A percentile compares a stretch with the other conserved stretches of the same genome.
These are phyloP conservation scores for Cyclotella choctawhatcheeana DNA, from an alignment of 108 stramenopile species.

Conservation along the genomic window DNA sequence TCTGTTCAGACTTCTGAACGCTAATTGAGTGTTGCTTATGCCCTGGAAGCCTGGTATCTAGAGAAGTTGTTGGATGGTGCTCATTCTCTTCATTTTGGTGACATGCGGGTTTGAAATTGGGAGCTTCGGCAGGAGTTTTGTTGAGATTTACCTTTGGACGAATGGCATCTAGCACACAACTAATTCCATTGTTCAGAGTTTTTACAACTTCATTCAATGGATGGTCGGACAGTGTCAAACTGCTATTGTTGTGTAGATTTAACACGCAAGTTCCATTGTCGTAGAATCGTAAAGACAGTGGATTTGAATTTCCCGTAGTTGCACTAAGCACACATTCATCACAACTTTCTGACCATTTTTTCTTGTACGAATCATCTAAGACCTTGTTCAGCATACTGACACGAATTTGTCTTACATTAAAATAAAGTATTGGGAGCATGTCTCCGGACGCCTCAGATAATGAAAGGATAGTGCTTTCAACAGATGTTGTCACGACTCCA, in stretches of 20 bases:
- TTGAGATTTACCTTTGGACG: too few species aligned
- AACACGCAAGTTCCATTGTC: constrained; percentile 32
- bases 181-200: constrained; percentile 31
- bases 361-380: constrained; percentile 38
- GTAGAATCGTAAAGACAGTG: constrained; percentile 31
- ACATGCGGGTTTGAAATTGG: too few species aligned
- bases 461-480: constrained; percentile 9
- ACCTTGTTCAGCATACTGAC: constrained; percentile 35
- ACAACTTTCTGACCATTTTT: constrained; percentile 35
- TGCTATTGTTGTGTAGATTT: neutral
- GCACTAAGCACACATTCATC: constrained; percentile 38
- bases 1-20: too few species aligned
- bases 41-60: too few species aligned
- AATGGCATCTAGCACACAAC: constrained; percentile 27
- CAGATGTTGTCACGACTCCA: constrained; percentile 18
- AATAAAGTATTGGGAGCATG: constrained; percentile 38
- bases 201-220: constrained; percentile 30
- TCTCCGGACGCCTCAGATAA: constrained; percentile 16
- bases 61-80: too few species aligned
- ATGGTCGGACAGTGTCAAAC: constrained; percentile 17
- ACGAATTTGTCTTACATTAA: constrained; percentile 34
- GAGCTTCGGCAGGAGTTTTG: too few species aligned
- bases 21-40: too few species aligned
- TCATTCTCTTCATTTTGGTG: too few species aligned
- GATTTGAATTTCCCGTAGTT: constrained; percentile 8